Base-by-base conservation (phyloP, 2,329 filamentous ascomycete genomes). In the Didymella arachidicola region DNA sequence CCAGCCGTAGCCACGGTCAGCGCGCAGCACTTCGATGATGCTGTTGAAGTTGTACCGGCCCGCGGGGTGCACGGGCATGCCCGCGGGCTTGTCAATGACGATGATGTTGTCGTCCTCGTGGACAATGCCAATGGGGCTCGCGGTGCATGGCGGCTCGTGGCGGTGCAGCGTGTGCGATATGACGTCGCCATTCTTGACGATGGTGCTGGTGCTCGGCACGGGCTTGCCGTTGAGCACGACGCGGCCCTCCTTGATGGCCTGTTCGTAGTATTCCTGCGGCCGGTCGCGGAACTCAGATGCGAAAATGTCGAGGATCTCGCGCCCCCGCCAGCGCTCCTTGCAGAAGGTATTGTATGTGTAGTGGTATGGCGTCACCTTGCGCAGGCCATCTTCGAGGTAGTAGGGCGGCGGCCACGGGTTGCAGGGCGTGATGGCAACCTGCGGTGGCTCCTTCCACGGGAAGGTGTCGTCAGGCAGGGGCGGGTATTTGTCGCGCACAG, bases 41-140 rank as follows among this genome's bases (percentile, higher is more conserved):
- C 92, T 94, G 79, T 99, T 99, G 82, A 90, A 96, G 76, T 94
- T 93, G 81, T 99, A 99, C 47, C 95, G 88, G 6, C 95, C 95
- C 0, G 95, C 94, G 6, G 95, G 92, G 76, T 99, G 95, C 0
- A 99, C 95, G 0, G 95, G 95, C 39, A 99, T 89, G 7, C 95
- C 95, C 0, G 94, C 90, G 0, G 95, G 95, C 78, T 99, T 99
- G 80, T 97, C 93, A 75, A 99, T 96, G 61, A 98, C 93, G 59
- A 99, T 90, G 82, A 99, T 89, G 66, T 93, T 90, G 44, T 96
- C 87, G 68, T 97, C 92, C 77, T 99, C 95, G 77, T 97, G 90
- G 38, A 99, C 87, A 44, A 97, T 85, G 16, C 86, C 86, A 48
- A 99, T 89, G 0, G 91, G 86, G 41, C 91, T 86, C 16, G 87